Conservation (phyloP, 2,329 filamentous ascomycete species). For the Alternaria alternata region DNA sequence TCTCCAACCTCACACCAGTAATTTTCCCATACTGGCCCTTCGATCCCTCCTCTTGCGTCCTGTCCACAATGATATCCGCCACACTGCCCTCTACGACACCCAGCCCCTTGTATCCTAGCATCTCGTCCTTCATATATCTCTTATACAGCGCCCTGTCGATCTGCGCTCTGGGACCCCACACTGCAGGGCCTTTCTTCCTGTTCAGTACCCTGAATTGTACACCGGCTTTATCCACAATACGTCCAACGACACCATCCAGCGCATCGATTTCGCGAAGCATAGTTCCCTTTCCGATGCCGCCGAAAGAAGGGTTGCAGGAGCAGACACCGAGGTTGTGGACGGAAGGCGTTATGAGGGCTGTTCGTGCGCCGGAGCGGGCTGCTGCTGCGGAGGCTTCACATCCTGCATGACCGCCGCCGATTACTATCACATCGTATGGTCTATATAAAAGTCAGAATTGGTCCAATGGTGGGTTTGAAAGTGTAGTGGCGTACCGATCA, state of each 20-base stretch:
- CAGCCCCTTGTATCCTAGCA: constrained; percentile 79
- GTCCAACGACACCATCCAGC: constrained; percentile 85
- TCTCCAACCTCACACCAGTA: constrained; percentile 84
- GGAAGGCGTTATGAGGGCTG: constrained; percentile 88
- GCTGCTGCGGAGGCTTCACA: constrained; percentile 93
- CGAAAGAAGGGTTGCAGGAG: constrained; percentile 96
- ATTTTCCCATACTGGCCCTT: constrained; percentile 72
- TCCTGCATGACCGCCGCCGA: constrained; percentile 94
- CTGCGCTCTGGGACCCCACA: constrained; percentile 96
- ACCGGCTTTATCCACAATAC: constrained; percentile 91
- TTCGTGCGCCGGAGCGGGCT: constrained; percentile 85
- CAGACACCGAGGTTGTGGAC: constrained; percentile 90
- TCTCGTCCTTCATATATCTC: constrained; percentile 87
- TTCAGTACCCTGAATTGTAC: constrained; percentile 95
- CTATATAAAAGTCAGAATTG: constrained; percentile 53
- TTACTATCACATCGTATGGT: constrained; percentile 89
- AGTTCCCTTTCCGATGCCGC: constrained; percentile 97
- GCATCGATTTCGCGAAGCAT: constrained; percentile 96
- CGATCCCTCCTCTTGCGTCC: constrained; percentile 56
- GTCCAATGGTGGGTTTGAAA: neutral
- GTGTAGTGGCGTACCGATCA: constrained; percentile 28
- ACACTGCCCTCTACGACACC: constrained; percentile 86
- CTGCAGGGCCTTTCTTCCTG: constrained; percentile 86
- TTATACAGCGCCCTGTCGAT: constrained; percentile 92
- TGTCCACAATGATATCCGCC: constrained; percentile 84